Evolutionary conservation across 441 rosid genomes (phyloP).

Genomic region (Viola pubescens): DNA sequence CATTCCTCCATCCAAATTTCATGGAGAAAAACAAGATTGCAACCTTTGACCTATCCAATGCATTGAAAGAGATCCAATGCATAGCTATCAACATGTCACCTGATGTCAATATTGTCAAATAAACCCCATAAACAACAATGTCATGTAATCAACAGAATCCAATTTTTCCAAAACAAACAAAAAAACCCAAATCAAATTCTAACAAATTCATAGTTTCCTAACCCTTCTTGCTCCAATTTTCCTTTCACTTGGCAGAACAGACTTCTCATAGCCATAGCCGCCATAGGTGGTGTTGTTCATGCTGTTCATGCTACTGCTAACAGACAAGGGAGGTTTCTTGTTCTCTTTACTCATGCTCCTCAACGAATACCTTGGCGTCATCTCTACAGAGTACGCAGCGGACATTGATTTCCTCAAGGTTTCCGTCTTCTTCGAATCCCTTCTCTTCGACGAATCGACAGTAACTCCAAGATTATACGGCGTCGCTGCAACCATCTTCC

Average conservation of each 20-base stretch:
- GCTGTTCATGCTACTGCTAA: constrained; percentile 5
- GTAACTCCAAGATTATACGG: constrained; percentile 54
- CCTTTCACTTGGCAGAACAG: constrained; percentile 24
- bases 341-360: constrained; percentile 74
- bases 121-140: not conserved
- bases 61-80: too few relatives aligned
- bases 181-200: not conserved
- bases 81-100: too few relatives aligned
- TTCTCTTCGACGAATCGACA: constrained; percentile 41
- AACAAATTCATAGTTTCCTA: constrained; percentile 33
- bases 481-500: constrained; percentile 3
- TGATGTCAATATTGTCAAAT: not conserved
- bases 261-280: constrained; percentile 15
- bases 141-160: not conserved
- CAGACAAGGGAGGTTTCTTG: constrained; percentile 52
- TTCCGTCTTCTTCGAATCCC: constrained; percentile 41
- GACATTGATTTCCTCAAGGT: constrained; percentile 50
- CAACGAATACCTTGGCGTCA: constrained; percentile 52
- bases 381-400: constrained; percentile 35
- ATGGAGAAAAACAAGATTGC: not conserved
- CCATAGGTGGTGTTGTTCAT: too few relatives aligned
- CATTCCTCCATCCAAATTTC: not conserved
- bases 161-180: not conserved
- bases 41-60: too few relatives aligned
- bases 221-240: constrained; percentile 26